Conservation (phyloP, 306 rosid genomes). For the Malus sieversii region DNA sequence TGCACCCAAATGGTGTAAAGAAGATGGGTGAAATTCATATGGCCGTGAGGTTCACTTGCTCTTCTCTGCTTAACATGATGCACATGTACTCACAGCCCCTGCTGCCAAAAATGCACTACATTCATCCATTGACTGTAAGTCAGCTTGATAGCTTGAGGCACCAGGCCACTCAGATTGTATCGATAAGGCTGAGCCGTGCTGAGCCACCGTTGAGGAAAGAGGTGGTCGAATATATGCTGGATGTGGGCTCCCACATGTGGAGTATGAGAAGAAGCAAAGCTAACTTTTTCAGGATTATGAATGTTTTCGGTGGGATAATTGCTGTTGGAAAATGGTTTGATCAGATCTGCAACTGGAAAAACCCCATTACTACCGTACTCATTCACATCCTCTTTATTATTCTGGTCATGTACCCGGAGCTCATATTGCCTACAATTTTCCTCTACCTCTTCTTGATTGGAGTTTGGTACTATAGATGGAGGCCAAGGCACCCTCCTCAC, state of each 20-base stretch:
- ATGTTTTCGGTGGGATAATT: slow-evolving; percentile 77
- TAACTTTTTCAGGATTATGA: slow-evolving; percentile 87
- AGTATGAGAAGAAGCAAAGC: slow-evolving; percentile 99
- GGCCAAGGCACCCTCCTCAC: slow-evolving; percentile 99
- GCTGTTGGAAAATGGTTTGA: slow-evolving; percentile 99
- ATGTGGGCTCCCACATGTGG: slow-evolving; percentile 96
- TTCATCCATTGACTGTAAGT: slow-evolving; percentile 76
- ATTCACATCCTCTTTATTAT: slow-evolving; percentile 81
- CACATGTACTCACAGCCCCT: slow-evolving; percentile 91
- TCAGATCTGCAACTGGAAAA: slow-evolving; percentile 93
- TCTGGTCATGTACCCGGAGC: slow-evolving; percentile 95
- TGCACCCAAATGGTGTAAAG: slow-evolving; percentile 80
- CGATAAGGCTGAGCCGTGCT: slow-evolving; percentile 74
- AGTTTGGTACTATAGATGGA: slow-evolving; percentile 96
- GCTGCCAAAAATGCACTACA: slow-evolving; percentile 93
- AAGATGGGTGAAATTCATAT: slow-evolving; percentile 98
- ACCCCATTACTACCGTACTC: slow-evolving; percentile 86
- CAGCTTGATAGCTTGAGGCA: slow-evolving; percentile 96
- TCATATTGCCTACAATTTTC: slow-evolving; percentile 87
- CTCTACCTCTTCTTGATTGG: slow-evolving; percentile 96
- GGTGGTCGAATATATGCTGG: slow-evolving; percentile 91
- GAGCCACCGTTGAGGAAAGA: slow-evolving; percentile 93
- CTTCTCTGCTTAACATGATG: slow-evolving; percentile 93
- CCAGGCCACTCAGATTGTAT: slow-evolving; percentile 90
- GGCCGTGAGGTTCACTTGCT: slow-evolving; percentile 93